Evolutionary conservation across 148 eudicot species (phyloP), one percentile per base, ranked within the genome.

Genomic region (Mesembryanthemum crystallinum): DNA sequence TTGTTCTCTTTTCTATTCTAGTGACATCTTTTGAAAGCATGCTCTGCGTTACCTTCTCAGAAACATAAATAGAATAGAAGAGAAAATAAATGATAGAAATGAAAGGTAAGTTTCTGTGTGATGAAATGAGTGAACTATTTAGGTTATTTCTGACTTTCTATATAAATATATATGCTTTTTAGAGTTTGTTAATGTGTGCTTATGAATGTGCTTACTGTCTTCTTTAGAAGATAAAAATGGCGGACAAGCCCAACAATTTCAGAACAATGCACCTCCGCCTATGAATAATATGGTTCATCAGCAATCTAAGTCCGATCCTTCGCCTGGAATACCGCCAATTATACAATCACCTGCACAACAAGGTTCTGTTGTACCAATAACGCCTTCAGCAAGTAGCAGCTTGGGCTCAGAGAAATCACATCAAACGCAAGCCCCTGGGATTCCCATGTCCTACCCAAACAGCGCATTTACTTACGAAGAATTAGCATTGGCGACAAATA

Each of bases 401-500:
- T 62, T 76, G 72, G 71, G 79, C 60, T 79, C 87, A 24, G 87
- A 83, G 20, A 79, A 75, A 58, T 67, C 85, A 21, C 63, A 71
- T 55, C 63, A 77, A 33, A 66, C 79, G 23, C 64, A 45, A 64
- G 65, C 79, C 17, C 69, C 78, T 55, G 83, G 78, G 9, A 61
- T 71, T 27, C 52, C 76, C 32, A 37, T 74, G 64, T 58, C 74
- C 71, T 62, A 73, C 57, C 68, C 87, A 35, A 82, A 78, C 67
- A 84, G 84, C 69, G 82, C 81, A 57, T 91, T 91, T 79, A 87
- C 91, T 9, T 87, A 83, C 73, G 87, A 87, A 76, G 96, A 91
- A 80, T 83, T 91, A 76, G 87, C 86, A 27, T 42, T 67, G 82
- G 93, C 96, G 64, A 89, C 93, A 12, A 82, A 87, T 55, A 77